Conservation (phyloP, 176 grass and related monocot genomes). For the Zoysia pacifica region DNA sequence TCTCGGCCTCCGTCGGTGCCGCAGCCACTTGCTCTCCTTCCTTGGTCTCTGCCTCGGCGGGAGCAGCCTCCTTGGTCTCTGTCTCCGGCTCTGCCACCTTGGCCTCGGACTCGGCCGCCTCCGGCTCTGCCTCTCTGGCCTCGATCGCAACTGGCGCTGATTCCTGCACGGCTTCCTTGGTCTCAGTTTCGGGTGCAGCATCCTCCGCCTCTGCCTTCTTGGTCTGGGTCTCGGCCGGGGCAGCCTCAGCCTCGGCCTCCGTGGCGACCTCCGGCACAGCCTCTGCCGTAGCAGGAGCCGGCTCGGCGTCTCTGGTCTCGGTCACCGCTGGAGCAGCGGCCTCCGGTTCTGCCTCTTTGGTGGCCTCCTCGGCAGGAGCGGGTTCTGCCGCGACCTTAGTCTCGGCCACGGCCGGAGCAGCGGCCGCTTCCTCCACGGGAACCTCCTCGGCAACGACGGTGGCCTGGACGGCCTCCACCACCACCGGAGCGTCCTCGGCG, state of each 20-base stretch:
- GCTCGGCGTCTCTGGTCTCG: not conserved
- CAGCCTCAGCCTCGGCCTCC: not conserved
- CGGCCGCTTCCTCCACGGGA: conserved; percentile 12
- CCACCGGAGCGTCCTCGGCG: conserved; percentile 46
- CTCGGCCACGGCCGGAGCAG: conserved; percentile 24
- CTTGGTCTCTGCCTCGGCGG: conserved; percentile 13
- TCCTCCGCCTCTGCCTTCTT: not conserved
- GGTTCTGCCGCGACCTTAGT: not conserved
- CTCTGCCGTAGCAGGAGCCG: conserved; percentile 1
- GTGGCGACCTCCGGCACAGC: not conserved
- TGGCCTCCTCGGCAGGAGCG: not conserved
- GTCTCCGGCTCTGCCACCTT: not conserved
- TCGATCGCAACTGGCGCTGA: not conserved
- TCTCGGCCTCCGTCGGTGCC: not conserved
- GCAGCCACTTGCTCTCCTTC: not conserved
- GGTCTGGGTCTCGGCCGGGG: conserved; percentile 2
- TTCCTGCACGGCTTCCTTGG: not conserved
- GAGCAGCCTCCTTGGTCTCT: not conserved
- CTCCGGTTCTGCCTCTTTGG: conserved; percentile 14
- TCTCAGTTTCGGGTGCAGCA: not conserved
- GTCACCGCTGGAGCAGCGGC: conserved; percentile 23
- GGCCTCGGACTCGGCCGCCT: conserved; percentile 9
- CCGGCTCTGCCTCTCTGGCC: not conserved
- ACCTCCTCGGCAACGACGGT: conserved; percentile 14
- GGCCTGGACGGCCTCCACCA: conserved; percentile 23